Evolutionary conservation across 73 alveolate species (phyloP).

Genomic region (Breviolum minutum): DNA sequence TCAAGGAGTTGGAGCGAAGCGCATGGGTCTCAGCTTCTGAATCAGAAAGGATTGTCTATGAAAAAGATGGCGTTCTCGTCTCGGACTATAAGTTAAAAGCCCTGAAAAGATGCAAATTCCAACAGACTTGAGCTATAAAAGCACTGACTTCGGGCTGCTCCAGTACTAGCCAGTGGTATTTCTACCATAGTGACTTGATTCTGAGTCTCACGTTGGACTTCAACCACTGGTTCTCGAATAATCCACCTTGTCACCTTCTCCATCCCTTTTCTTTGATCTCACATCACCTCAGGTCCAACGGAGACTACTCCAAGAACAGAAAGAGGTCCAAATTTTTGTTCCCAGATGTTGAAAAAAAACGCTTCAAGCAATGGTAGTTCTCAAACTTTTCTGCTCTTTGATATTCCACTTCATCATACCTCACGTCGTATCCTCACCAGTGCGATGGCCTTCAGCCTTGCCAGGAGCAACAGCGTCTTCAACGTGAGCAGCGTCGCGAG

Average conservation of each 20-base stretch:
- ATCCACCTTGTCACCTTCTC: no score
- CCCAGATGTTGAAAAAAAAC: neutral
- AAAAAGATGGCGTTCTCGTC: neutral
- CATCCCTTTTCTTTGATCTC: no score
- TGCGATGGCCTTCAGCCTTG: neutral
- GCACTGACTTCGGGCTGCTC: no score
- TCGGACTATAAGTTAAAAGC: neutral
- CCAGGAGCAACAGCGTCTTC: conserved; percentile 86
- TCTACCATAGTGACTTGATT: no score
- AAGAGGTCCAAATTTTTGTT: conserved; percentile 6
- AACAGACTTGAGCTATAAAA: no score
- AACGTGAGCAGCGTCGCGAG: conserved; percentile 84
- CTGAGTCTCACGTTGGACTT: no score
- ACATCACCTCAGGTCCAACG: conserved; percentile 81
- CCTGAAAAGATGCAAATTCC: neutral
- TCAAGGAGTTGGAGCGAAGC: conserved; percentile 77
- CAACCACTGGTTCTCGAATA: no score
- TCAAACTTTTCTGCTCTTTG: neutral
- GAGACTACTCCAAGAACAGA: conserved; percentile 84
- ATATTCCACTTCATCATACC: neutral
- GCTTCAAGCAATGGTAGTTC: neutral
- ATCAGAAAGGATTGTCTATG: neutral
- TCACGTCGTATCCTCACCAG: neutral
- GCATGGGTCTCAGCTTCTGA: neutral
- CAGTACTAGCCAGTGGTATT: no score